Evolutionary conservation across 1,284 basidiomycete species (phyloP).

Genomic region (Cerioporus squamosus): DNA sequence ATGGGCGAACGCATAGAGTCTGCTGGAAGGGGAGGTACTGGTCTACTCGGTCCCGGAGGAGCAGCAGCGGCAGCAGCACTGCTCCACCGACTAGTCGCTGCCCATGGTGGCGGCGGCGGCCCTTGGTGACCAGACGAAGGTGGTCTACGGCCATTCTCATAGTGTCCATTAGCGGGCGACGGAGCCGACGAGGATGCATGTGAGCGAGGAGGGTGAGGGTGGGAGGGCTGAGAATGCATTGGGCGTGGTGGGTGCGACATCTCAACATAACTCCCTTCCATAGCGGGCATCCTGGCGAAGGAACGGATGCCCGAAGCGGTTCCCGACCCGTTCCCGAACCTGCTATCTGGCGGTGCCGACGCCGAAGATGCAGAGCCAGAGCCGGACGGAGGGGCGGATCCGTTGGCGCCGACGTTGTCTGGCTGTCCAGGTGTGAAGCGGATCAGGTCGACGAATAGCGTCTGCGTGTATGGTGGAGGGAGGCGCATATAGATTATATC

Average conservation of each 20-base stretch:
- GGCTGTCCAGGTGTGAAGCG: conserved; percentile 60
- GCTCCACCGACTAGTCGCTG: conserved; percentile 52
- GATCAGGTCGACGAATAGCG: conserved; percentile 75
- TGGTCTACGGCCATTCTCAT: conserved; percentile 29
- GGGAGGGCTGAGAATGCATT: conserved; percentile 29
- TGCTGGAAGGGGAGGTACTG: conserved; percentile 12
- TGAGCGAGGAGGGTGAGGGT: conserved; percentile 14
- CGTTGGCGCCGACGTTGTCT: conserved; percentile 34
- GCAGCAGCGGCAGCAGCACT: conserved; percentile 35
- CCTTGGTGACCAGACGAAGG: conserved; percentile 38
- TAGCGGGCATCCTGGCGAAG: no score
- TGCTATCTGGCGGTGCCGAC: no score
- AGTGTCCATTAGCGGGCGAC: conserved; percentile 38
- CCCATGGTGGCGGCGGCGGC: conserved; percentile 74
- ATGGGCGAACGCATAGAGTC: conserved; percentile 27
- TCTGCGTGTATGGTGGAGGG: conserved; percentile 62
- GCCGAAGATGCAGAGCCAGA: background rate
- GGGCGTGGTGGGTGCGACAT: background rate
- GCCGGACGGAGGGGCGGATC: conserved; percentile 1
- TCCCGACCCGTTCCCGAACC: no score
- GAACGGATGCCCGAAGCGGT: no score
- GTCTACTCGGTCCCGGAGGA: conserved; percentile 29
- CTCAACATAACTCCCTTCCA: no score
- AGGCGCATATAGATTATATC: conserved; percentile 71
- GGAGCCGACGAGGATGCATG: conserved; percentile 12